Evolutionary conservation across 176 grass and related monocot genomes (phyloP).

Genomic region (Neostapfia colusana): DNA sequence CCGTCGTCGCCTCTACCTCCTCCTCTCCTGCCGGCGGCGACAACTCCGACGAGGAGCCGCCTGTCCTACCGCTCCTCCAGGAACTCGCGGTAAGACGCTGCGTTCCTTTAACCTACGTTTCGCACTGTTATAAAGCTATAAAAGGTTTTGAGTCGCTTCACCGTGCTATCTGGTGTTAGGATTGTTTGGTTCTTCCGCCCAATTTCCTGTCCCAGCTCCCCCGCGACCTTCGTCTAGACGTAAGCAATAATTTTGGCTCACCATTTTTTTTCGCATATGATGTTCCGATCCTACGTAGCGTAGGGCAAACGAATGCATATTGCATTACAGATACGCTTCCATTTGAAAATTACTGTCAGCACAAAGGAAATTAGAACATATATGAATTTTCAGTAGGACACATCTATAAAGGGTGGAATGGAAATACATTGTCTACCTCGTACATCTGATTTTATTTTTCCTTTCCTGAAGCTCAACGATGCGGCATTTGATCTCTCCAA

Average conservation of each 20-base stretch:
- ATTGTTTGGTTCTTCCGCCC: conserved; percentile 28
- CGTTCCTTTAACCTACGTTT: neutral
- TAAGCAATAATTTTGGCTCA: conserved; percentile 15
- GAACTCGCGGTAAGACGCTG: conserved; percentile 50
- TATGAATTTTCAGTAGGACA: neutral
- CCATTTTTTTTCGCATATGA: neutral
- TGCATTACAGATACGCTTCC: neutral
- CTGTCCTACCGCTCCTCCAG: conserved; percentile 52
- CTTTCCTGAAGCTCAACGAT: conserved; percentile 73
- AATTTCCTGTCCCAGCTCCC: conserved; percentile 28
- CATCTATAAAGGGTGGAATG: neutral
- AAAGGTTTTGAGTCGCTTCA: neutral
- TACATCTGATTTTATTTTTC: conserved; percentile 2
- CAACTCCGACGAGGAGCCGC: conserved; percentile 18
- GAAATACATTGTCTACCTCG: neutral
- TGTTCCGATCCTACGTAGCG: neutral
- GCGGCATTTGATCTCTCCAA: conserved; percentile 94
- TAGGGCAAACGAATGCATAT: neutral
- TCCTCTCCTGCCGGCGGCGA: conserved; percentile 4
- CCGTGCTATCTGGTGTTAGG: conserved; percentile 7
- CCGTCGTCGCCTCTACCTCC: conserved; percentile 20
- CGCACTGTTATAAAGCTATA: neutral
- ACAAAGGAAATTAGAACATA: neutral
- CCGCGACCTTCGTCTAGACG: conserved; percentile 76
- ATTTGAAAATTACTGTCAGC: neutral